Evolutionary conservation across 1,139 yeast species (phyloP).

Genomic region (Taphrina betulina): DNA sequence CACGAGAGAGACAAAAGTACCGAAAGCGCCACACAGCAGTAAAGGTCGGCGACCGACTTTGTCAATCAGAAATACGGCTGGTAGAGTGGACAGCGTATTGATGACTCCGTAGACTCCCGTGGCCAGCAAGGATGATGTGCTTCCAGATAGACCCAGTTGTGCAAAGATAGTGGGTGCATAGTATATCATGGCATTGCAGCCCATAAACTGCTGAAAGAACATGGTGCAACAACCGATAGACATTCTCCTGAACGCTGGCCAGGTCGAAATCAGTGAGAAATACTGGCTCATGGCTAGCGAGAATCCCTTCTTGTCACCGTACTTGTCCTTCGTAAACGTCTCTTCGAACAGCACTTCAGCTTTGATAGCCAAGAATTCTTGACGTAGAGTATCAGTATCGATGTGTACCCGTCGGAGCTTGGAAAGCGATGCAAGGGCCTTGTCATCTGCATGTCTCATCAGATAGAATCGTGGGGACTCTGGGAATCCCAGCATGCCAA

Average conservation of each 20-base stretch:
- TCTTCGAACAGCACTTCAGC: slow-evolving; percentile 47
- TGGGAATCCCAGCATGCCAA: slow-evolving; percentile 49
- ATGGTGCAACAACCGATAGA: slow-evolving; percentile 47
- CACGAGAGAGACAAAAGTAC: slow-evolving; percentile 64
- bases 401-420: slow-evolving; percentile 41
- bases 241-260: slow-evolving; percentile 18
- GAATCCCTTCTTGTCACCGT: slow-evolving; percentile 48
- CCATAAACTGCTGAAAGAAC: slow-evolving; percentile 69
- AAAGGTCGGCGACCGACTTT: slow-evolving; percentile 67
- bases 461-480: slow-evolving; percentile 70
- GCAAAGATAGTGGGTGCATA: slow-evolving; percentile 67
- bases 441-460: slow-evolving; percentile 45
- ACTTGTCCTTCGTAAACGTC: slow-evolving; percentile 45
- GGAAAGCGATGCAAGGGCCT: slow-evolving; percentile 41
- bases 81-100: slow-evolving; percentile 36
- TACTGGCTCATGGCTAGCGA: slow-evolving; percentile 47
- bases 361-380: slow-evolving; percentile 49
- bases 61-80: slow-evolving; percentile 52
- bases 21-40: slow-evolving; percentile 60
- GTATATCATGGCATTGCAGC: slow-evolving; percentile 66
- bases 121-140: slow-evolving; percentile 42
- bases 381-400: slow-evolving; percentile 39
- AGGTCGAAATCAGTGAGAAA: slow-evolving; percentile 38
- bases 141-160: slow-evolving; percentile 52
- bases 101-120: slow-evolving; percentile 39